phyloP scores from a whole-genome alignment of 129 eudicot genomes.

The Pseudognaphalium luteoalbum region DNA sequence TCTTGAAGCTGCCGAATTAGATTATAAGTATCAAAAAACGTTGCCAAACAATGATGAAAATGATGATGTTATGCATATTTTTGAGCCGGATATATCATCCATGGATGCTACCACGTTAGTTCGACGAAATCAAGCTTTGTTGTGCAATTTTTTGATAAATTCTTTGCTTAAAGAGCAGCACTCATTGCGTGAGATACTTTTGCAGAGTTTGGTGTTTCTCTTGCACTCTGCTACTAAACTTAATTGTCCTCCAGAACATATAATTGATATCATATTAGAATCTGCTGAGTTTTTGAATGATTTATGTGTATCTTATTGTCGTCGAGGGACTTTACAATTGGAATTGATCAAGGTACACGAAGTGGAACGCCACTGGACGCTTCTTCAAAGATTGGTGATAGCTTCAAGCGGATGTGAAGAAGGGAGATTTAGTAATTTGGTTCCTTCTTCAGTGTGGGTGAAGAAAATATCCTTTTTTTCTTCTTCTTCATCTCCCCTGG shows the following conservation, averaged over 20 bases:
- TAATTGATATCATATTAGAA: conserved; percentile 70
- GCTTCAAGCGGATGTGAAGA: conserved; percentile 84
- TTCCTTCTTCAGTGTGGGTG: conserved; percentile 82
- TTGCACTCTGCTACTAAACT: conserved; percentile 82
- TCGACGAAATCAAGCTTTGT: conserved; percentile 72
- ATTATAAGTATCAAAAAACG: conserved; percentile 44
- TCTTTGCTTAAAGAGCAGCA: conserved; percentile 62
- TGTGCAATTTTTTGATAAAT: conserved; percentile 65
- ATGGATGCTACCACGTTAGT: conserved; percentile 88
- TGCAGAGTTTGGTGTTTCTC: conserved; percentile 79
- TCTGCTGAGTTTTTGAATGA: conserved; percentile 66
- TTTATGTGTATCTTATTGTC: conserved; percentile 51
- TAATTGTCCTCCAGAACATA: conserved; percentile 65
- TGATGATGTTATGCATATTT: conserved; percentile 56
- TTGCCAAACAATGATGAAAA: conserved; percentile 39
- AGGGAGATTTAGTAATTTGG: conserved; percentile 56
- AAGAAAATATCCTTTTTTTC: conserved; percentile 64
- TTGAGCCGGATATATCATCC: conserved; percentile 44
- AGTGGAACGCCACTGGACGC: conserved; percentile 73
- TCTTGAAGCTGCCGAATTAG: conserved; percentile 91
- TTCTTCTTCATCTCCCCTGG: conserved; percentile 71
- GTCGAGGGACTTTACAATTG: conserved; percentile 53
- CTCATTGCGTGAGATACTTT: conserved; percentile 79
- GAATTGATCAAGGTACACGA: conserved; percentile 51
- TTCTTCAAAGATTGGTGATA: conserved; percentile 73